Percentiles rank a stretch among this genome's conserved stretches.
These are phyloP conservation scores for Peronospora destructor DNA, from an alignment of 352 stramenopile species.

Conservation along the genomic window DNA sequence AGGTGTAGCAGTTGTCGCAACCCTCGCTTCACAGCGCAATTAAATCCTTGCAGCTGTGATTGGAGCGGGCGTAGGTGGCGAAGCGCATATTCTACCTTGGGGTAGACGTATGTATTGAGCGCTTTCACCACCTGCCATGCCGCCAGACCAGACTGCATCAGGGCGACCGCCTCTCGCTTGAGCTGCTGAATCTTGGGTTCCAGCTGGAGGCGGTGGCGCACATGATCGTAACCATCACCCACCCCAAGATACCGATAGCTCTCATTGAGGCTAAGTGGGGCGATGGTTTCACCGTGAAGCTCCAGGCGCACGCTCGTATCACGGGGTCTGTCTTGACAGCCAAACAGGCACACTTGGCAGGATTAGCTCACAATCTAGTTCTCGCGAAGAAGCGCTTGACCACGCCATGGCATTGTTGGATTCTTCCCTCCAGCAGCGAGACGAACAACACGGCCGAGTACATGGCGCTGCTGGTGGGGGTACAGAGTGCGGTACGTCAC, in stretches of 20 bases:
- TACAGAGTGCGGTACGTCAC: too few species aligned
- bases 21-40: background rate
- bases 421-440: too few species aligned
- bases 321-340: conserved; percentile 4
- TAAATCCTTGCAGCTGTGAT: conserved; percentile 5
- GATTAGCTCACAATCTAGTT: conserved; percentile 2
- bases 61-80: conserved; percentile 1
- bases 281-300: background rate
- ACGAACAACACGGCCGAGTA: too few species aligned
- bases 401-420: conserved; percentile 3
- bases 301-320: conserved; percentile 1
- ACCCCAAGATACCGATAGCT: conserved; percentile 5
- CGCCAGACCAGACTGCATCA: conserved; percentile 7
- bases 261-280: background rate
- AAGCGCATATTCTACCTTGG: conserved; percentile 5
- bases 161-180: background rate
- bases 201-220: conserved; percentile 1
- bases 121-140: conserved; percentile 11
- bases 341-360: conserved; percentile 10
- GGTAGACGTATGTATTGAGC: conserved; percentile 20
- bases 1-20: conserved; percentile 8
- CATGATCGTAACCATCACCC: conserved; percentile 12
- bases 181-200: conserved; percentile 3
- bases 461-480: too few species aligned
- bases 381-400: conserved; percentile 6